These are phyloP conservation scores for Komagataella pastoris DNA, from an alignment of 805 yeast species.

Conservation along the genomic window DNA sequence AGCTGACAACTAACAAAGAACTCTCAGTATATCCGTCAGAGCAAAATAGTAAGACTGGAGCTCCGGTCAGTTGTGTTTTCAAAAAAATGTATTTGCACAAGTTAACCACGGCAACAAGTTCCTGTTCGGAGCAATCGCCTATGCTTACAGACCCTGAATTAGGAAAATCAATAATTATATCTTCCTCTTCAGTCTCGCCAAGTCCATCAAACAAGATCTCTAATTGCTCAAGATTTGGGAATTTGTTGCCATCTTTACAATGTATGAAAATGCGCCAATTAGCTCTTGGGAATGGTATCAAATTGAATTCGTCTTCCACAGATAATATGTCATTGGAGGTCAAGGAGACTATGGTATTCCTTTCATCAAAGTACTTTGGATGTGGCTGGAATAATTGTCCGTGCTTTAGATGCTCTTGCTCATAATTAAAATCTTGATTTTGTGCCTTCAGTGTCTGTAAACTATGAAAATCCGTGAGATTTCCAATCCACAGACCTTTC, in stretches of 20 bases:
- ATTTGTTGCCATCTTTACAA: constrained; percentile 45
- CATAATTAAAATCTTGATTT: constrained; percentile 1
- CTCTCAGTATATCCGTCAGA: constrained; percentile 91
- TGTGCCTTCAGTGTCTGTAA: constrained; percentile 23
- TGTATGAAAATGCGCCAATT: constrained; percentile 41
- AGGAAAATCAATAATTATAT: constrained; percentile 47
- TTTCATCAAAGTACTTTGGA: constrained; percentile 35
- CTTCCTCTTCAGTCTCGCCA: constrained; percentile 6
- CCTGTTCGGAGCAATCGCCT: constrained; percentile 53
- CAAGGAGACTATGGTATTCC: constrained; percentile 34
- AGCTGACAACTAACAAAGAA: constrained; percentile 61
- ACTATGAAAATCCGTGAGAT: constrained; percentile 45
- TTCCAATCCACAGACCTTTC: constrained; percentile 67
- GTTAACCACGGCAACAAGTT: constrained; percentile 50
- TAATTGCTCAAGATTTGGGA: constrained; percentile 33
- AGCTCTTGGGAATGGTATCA: constrained; percentile 37
- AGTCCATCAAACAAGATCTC: constrained; percentile 9
- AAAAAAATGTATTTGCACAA: constrained; percentile 55
- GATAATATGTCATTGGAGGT: constrained; percentile 13
- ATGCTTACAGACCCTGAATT: constrained; percentile 75
- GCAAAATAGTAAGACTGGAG: constrained; percentile 46
- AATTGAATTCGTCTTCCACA: constrained; percentile 7
- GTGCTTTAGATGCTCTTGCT: background rate
- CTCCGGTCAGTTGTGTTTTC: constrained; percentile 15
- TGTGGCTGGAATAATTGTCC: constrained; percentile 1